phyloP scores from a whole-genome alignment of 208 protist genomes.

The Strigomonas culicis region DNA sequence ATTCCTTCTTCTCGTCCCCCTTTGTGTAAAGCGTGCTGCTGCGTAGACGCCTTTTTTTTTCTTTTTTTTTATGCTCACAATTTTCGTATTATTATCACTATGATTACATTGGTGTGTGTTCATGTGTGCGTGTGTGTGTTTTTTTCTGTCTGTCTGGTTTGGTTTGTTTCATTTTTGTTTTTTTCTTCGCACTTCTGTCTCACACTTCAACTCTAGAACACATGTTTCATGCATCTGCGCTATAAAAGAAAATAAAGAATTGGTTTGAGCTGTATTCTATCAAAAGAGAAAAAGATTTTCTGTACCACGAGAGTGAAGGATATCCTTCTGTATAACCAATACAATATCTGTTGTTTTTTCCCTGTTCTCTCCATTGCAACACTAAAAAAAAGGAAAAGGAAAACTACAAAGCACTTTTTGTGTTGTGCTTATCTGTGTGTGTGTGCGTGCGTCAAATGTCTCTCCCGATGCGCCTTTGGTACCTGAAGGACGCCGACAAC shows the following conservation, averaged over 20 bases:
- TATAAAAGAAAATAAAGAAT: neutral
- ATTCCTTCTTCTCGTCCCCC: too few relatives aligned
- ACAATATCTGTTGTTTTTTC: neutral
- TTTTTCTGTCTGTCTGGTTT: neutral
- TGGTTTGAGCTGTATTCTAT: neutral
- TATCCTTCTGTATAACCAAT: neutral
- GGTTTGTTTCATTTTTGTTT: neutral
- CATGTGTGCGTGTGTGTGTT: neutral
- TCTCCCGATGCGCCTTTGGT: constrained; percentile 31
- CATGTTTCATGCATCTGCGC: constrained; percentile 3
- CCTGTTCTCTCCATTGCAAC: neutral
- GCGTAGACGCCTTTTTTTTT: neutral
- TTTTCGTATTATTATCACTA: neutral
- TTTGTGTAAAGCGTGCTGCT: too few relatives aligned
- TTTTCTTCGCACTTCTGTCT: neutral
- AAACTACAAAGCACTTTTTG: too few relatives aligned
- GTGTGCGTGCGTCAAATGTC: neutral
- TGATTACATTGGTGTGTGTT: neutral
- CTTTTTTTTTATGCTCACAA: neutral
- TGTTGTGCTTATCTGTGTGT: too few relatives aligned
- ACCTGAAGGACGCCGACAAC: constrained; percentile 46
- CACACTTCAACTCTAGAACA: constrained; percentile 1
- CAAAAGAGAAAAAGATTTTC: too few relatives aligned
- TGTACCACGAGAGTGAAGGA: neutral
- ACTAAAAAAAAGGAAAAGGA: neutral